Evolutionary conservation across 2,329 filamentous ascomycete genomes (phyloP), one percentile per base, ranked within the genome.

Genomic region (Pezicula carpinea): DNA sequence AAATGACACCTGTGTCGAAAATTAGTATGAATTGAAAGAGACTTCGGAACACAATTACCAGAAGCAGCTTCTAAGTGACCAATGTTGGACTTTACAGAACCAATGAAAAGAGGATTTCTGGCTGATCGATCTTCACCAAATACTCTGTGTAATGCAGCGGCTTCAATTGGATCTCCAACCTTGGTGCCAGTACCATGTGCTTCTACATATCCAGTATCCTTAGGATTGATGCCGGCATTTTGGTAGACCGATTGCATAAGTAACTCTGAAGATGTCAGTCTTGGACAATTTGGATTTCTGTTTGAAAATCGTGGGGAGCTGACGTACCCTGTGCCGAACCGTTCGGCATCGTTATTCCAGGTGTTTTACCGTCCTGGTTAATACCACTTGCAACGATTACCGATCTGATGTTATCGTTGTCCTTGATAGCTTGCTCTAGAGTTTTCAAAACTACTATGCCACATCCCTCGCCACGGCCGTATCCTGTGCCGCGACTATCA

Each of bases 381-480:
- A 75, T 67, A 1, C 67, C 66, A 2, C 71, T 77, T 3, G 68
- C 74, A 11, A 75, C 69, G 46, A 82, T 76, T 18, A 82, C 69
- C 5, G 72, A 74, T 14, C 76, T 70, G 46, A 81, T 77, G 0
- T 72, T 74, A 57, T 85, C 80, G 18, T 77, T 76, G 52, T 80
- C 75, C 11, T 67, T 66, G 5, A 85, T 53, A 1, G 82, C 82
- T 58, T 81, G 74, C 5, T 69, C 65, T 0, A 85, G 64, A 2
- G 72, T 72, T 61, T 85, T 85, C 40, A 86, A 57, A 4, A 84
- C 55, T 1, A 85, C 62, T 13, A 77, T 70, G 0, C 72, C 79
- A 23, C 78, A 68, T 0, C 81, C 82, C 55, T 86, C 82, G 1
- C 80, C 82, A 32, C 81, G 70, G 0, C 75, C 80, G 54, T 85